A percentile compares a stretch with the other conserved stretches of the same genome.
These are phyloP conservation scores for Blastobotrys niveus DNA, from an alignment of 1,139 yeast species.

Conservation along the genomic window DNA sequence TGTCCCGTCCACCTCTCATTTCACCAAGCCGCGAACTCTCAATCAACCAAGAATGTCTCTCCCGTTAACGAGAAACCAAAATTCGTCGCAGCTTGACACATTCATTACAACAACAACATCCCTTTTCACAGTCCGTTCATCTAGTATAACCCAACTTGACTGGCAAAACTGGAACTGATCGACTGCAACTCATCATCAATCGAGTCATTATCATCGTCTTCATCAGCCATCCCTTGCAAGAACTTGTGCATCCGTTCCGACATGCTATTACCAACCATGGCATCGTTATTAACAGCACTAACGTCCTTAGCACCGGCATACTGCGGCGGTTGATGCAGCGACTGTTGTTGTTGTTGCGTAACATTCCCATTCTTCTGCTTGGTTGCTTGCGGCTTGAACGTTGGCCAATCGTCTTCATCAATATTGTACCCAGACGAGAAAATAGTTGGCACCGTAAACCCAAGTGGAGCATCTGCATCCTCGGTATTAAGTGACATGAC, in stretches of 20 bases:
- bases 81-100: no score
- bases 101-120: no score
- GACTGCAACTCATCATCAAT: constrained; percentile 47
- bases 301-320: no score
- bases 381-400: background rate
- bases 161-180: constrained; percentile 46
- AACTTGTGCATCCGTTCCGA: constrained; percentile 40
- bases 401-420: constrained; percentile 8
- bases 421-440: constrained; percentile 18
- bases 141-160: constrained; percentile 35
- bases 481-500: constrained; percentile 43
- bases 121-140: no score
- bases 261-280: constrained; percentile 40
- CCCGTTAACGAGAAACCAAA: no score
- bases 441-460: constrained; percentile 20
- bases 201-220: constrained; percentile 29
- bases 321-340: no score
- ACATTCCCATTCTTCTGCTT: background rate
- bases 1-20: no score
- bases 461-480: constrained; percentile 19
- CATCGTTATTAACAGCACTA: no score
- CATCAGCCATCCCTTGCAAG: constrained; percentile 21
- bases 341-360: background rate
- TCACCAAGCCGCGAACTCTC: no score
- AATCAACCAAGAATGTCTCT: no score